These are phyloP conservation scores for Diplogelasinospora grovesii DNA, from an alignment of 495 filamentous ascomycete genomes.

Conservation along the genomic window DNA sequence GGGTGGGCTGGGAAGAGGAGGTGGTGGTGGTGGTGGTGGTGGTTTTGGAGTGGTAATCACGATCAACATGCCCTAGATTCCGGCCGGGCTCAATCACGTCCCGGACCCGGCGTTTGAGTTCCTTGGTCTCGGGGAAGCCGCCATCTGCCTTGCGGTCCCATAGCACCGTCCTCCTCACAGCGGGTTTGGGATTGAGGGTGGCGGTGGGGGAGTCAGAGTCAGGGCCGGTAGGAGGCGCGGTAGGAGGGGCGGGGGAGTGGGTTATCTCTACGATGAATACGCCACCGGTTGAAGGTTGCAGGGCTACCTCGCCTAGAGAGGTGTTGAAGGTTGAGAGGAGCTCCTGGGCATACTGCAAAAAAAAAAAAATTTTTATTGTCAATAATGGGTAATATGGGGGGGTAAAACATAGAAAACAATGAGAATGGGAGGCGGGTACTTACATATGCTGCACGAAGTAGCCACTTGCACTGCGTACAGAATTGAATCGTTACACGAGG, in stretches of 20 bases:
- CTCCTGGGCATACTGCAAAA: constrained; percentile 79
- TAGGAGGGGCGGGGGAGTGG: constrained; percentile 17
- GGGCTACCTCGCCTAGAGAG: constrained; percentile 81
- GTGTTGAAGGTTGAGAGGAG: constrained; percentile 92
- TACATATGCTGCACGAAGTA: constrained; percentile 79
- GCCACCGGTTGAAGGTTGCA: constrained; percentile 80
- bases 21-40: background rate
- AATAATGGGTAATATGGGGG: background rate
- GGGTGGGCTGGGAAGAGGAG: too few relatives aligned
- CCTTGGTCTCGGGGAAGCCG: constrained; percentile 88
- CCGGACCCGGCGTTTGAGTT: constrained; percentile 82
- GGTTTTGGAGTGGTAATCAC: constrained; percentile 24
- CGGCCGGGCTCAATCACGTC: constrained; percentile 72
- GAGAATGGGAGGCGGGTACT: constrained; percentile 21
- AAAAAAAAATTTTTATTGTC: background rate
- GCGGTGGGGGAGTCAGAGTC: constrained; percentile 9
- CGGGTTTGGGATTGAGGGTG: constrained; percentile 7
- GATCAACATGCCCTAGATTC: constrained; percentile 78
- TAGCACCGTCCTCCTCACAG: constrained; percentile 38
- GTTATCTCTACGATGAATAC: constrained; percentile 67
- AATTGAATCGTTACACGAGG: constrained; percentile 65
- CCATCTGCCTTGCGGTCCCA: constrained; percentile 89
- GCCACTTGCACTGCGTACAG: constrained; percentile 88
- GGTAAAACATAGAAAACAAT: background rate
- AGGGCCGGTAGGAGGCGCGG: too few relatives aligned